phyloP scores from a whole-genome alignment of 2,329 filamentous ascomycete species.

The Colletotrichum musicola region DNA sequence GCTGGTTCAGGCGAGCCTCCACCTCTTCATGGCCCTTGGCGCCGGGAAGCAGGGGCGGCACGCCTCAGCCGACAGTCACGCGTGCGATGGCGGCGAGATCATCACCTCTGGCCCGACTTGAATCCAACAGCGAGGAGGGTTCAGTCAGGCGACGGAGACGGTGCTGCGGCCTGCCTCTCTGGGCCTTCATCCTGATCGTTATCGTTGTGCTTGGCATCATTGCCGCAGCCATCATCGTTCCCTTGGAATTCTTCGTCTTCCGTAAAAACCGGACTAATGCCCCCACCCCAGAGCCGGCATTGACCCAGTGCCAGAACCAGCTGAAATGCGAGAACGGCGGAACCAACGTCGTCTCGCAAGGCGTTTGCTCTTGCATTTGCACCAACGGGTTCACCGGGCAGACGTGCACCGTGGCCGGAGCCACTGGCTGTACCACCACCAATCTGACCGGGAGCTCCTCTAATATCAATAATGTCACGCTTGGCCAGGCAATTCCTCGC shows the following conservation, averaged over 20 bases:
- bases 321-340: conserved; percentile 84
- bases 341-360: conserved; percentile 75
- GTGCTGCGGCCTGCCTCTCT: conserved; percentile 87
- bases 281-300: conserved; percentile 47
- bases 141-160: conserved; percentile 62
- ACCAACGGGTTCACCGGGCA: conserved; percentile 83
- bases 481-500: conserved; percentile 83
- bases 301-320: conserved; percentile 69
- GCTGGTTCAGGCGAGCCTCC: conserved; percentile 53
- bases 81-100: conserved; percentile 34
- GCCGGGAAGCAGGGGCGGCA: conserved; percentile 39
- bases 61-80: conserved; percentile 27
- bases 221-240: conserved; percentile 85
- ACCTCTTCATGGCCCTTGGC: conserved; percentile 64
- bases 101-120: conserved; percentile 19
- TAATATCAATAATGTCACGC: conserved; percentile 75
- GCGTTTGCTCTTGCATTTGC: conserved; percentile 87
- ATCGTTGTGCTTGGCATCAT: conserved; percentile 79
- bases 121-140: conserved; percentile 43
- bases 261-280: conserved; percentile 57
- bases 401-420: conserved; percentile 61
- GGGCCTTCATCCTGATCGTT: conserved; percentile 77
- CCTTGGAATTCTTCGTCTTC: conserved; percentile 74
- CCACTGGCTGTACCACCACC: conserved; percentile 67
- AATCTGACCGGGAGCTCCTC: conserved; percentile 56